Conservation (phyloP, 768 basidiomycete species). For the Tricholoma saponaceum region DNA sequence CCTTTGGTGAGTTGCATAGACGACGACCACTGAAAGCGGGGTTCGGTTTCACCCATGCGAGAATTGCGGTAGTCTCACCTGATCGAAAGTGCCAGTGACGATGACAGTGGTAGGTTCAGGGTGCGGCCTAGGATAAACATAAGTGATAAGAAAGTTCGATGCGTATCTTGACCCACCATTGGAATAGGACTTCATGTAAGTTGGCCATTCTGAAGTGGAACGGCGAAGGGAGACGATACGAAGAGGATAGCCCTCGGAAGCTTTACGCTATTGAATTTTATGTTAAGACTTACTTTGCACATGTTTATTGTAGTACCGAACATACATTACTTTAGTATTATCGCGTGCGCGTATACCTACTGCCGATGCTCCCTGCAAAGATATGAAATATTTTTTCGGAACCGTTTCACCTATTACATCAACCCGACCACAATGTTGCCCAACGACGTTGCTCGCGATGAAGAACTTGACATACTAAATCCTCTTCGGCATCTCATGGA, state of each 20-base stretch:
- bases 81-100: slow-evolving; percentile 76
- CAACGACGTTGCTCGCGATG: slow-evolving; percentile 42
- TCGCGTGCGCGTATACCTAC: too few species aligned
- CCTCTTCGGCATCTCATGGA: slow-evolving; percentile 60
- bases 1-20: slow-evolving; percentile 52
- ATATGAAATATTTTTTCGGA: too few species aligned
- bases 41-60: slow-evolving; percentile 8
- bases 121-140: slow-evolving; percentile 48
- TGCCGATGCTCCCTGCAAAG: too few species aligned
- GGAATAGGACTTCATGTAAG: slow-evolving; percentile 45
- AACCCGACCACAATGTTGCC: background rate
- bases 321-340: too few species aligned
- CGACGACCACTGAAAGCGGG: slow-evolving; percentile 50
- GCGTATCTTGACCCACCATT: slow-evolving; percentile 35
- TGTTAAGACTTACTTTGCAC: too few species aligned
- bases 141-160: slow-evolving; percentile 1
- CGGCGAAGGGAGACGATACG: slow-evolving; percentile 2
- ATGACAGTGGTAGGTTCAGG: slow-evolving; percentile 52
- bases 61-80: slow-evolving; percentile 39
- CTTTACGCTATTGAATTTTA: background rate
- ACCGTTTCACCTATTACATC: too few species aligned
- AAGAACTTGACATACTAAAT: slow-evolving; percentile 49
- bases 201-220: slow-evolving; percentile 11
- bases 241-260: slow-evolving; percentile 6
- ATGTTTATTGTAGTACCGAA: slow-evolving; percentile 32